Conservation (phyloP, 352 stramenopile species). For the Globisporangium radiosum region DNA sequence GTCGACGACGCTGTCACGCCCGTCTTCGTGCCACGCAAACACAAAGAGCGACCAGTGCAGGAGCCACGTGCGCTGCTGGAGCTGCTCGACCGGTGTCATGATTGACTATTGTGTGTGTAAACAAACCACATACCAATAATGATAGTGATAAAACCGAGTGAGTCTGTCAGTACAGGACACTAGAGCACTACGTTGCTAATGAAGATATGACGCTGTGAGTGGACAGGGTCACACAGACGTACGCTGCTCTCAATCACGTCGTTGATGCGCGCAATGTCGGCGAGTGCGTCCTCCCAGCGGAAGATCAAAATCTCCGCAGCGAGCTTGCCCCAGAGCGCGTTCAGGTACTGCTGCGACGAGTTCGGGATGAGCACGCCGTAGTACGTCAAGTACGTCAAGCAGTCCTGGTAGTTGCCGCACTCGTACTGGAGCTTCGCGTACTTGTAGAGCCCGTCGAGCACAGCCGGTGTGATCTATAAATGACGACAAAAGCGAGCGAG, state of each 20-base stretch:
- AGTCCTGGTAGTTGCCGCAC: conserved; percentile 94
- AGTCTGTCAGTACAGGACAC: not conserved
- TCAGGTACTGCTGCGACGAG: conserved; percentile 79
- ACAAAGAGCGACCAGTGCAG: conserved; percentile 98
- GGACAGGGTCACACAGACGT: conserved; percentile 18
- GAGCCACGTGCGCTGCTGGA: conserved; percentile 97
- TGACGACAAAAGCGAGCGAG: not conserved
- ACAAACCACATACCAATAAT: conserved; percentile 4
- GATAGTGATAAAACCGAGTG: not conserved
- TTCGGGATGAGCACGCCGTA: conserved; percentile 85
- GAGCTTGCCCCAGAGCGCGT: conserved; percentile 95
- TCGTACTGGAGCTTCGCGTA: conserved; percentile 97
- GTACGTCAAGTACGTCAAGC: conserved; percentile 87
- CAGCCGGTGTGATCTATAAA: conserved; percentile 75
- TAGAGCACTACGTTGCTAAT: not conserved
- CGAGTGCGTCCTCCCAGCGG: conserved; percentile 93
- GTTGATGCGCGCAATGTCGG: conserved; percentile 92
- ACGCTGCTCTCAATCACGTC: conserved; percentile 91
- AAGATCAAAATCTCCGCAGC: conserved; percentile 95
- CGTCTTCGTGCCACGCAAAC: conserved; percentile 89
- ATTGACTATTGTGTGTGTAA: conserved; percentile 23
- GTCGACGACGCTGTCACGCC: conserved; percentile 95
- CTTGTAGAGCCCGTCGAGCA: conserved; percentile 91
- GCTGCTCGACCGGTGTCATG: conserved; percentile 87
- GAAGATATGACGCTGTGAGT: not conserved